Conservation (phyloP, 2,329 filamentous ascomycete species). For the Lachnellula subtilissima region DNA sequence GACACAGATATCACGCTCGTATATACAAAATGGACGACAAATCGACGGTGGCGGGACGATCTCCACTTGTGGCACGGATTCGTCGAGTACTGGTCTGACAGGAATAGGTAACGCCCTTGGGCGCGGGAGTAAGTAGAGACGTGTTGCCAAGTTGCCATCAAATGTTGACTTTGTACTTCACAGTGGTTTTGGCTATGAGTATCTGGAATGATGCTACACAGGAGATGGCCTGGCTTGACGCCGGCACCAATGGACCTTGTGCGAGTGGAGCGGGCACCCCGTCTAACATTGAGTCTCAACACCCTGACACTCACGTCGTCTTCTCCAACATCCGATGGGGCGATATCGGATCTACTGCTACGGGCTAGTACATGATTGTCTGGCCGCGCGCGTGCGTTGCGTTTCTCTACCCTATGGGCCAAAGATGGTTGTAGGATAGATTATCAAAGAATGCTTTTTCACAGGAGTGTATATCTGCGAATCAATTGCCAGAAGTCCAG, state of each 20-base stretch:
- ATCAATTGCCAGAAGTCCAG: too few relatives aligned
- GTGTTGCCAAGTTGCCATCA: background rate
- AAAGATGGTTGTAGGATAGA: too few relatives aligned
- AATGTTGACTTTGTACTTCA: slow-evolving; percentile 15
- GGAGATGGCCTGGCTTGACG: slow-evolving; percentile 66
- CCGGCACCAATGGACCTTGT: slow-evolving; percentile 48
- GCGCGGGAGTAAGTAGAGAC: slow-evolving; percentile 33
- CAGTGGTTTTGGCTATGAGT: slow-evolving; percentile 58
- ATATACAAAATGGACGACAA: slow-evolving; percentile 45
- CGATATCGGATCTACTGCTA: slow-evolving; percentile 50
- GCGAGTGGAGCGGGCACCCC: slow-evolving; percentile 48
- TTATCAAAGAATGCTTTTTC: too few relatives aligned
- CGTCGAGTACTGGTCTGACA: slow-evolving; percentile 48
- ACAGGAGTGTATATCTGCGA: too few relatives aligned
- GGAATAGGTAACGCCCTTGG: slow-evolving; percentile 50
- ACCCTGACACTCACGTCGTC: slow-evolving; percentile 46
- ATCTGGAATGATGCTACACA: slow-evolving; percentile 51
- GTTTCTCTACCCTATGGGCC: too few relatives aligned
- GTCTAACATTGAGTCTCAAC: slow-evolving; percentile 40
- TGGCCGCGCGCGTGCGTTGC: background rate
- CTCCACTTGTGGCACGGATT: slow-evolving; percentile 42
- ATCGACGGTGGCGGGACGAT: slow-evolving; percentile 48
- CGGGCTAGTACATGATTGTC: slow-evolving; percentile 2
- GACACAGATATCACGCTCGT: slow-evolving; percentile 43
- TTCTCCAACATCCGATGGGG: slow-evolving; percentile 57